Base-by-base conservation (phyloP, 2,329 filamentous ascomycete species). In the Monilinia vaccinii-corymbosi region DNA sequence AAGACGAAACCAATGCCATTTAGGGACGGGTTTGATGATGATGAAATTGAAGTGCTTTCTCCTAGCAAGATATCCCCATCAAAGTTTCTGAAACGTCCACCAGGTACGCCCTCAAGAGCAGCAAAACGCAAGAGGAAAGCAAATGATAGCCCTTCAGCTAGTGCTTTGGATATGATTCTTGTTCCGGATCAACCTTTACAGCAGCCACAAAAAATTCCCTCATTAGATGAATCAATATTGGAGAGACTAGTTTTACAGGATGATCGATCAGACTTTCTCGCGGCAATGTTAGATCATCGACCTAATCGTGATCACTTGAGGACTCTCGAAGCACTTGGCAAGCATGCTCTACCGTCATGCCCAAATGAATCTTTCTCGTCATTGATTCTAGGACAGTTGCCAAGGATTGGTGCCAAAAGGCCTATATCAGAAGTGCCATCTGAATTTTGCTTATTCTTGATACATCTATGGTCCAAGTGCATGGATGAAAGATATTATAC, bases 21-120 rank as follows among this genome's bases (percentile, higher is more conserved):
- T 53, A 81, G 87, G 1, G 89, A 94, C 72, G 89, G 89, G 0
- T 94, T 94, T 67, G 88, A 92, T 57, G 71, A 72, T 47, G 76
- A 78, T 56, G 78, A 83, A 65, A 74, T 82, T 44, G 66, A 78
- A 61, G 69, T 76, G 62, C 66, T 75, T 1, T 81, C 78, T 4
- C 78, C 79, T 1, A 79, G 77, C 32, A 70, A 62, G 76, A 72
- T 74, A 1, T 81, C 78, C 5, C 79, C 79, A 1, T 79, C 76
- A n/a, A 71, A 69, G 56, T 70, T 70, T 42, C 65, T 66, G 63
- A 75, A 72, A 66, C 66, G 70, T 14, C 76, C 73, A 63, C 69
- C 73, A n/a, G 72, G 72, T 16, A 81, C 81, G 2, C 89, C 89
- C 0, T 87, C 76, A 42, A 86, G 85, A 63, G 72, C 74, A 63